Percentiles rank a stretch among this genome's conserved stretches.
Conservation (phyloP, 176 grass and related monocot species). For the Eleusine coracana region DNA sequence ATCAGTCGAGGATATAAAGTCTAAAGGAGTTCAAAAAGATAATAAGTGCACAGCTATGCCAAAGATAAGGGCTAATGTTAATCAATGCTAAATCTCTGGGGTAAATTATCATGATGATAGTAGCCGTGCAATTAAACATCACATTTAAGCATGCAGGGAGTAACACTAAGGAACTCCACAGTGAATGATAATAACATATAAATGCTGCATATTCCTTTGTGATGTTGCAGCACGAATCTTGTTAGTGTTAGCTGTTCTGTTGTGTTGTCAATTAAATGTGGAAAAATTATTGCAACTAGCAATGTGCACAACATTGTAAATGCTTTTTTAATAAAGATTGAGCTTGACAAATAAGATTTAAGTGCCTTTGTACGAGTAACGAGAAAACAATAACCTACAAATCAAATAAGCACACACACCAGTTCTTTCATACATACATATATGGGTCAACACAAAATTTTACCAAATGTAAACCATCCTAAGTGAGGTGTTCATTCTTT, state of each 20-base stretch:
- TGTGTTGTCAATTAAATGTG: slow-evolving; percentile 15
- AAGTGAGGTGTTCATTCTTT: neutral
- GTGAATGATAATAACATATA: neutral
- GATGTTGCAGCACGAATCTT: slow-evolving; percentile 8
- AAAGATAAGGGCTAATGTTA: slow-evolving; percentile 4
- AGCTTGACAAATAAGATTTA: neutral
- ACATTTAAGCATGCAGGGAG: neutral
- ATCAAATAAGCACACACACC: neutral
- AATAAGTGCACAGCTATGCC: slow-evolving; percentile 22
- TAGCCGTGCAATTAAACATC: slow-evolving; percentile 6
- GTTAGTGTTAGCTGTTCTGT: neutral
- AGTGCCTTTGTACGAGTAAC: slow-evolving; percentile 16
- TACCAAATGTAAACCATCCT: neutral
- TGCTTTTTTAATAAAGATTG: slow-evolving; percentile 3
- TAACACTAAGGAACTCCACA: neutral
- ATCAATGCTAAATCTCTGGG: neutral
- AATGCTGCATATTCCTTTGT: neutral
- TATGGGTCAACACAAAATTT: neutral
- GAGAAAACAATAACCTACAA: neutral
- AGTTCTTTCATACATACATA: neutral
- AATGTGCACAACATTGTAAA: neutral
- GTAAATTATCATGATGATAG: slow-evolving; percentile 19
- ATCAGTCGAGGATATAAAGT: slow-evolving; percentile 31
- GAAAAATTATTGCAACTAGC: slow-evolving; percentile 15
- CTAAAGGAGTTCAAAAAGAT: slow-evolving; percentile 23